A percentile compares a stretch with the other conserved stretches of the same genome.
These are phyloP conservation scores for Saccharomyces hybrid DNA, from an alignment of 1,139 yeast genomes.

Conservation along the genomic window DNA sequence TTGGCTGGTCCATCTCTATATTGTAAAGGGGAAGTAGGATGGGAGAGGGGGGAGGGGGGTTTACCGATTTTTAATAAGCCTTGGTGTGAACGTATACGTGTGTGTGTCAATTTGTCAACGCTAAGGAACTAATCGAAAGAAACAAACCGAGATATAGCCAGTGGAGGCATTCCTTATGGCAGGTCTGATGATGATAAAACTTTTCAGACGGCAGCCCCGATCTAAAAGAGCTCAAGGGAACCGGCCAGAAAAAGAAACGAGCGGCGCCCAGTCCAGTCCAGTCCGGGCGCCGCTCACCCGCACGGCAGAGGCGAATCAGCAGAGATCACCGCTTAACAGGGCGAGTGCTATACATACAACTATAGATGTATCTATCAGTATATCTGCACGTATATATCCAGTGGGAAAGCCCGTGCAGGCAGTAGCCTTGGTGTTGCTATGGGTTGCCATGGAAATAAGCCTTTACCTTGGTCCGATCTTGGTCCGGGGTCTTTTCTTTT, in stretches of 20 bases:
- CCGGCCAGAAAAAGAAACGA: neutral
- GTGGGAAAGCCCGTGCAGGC: too few relatives aligned
- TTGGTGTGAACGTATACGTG: neutral
- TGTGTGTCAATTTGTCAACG: neutral
- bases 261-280: neutral
- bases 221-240: constrained; percentile 1
- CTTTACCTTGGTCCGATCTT: neutral
- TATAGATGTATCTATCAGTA: too few relatives aligned
- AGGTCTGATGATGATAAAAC: neutral
- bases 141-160: neutral
- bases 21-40: neutral
- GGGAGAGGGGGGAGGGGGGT: neutral
- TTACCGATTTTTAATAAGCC: neutral
- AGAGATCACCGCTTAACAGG: neutral
- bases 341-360: too few relatives aligned
- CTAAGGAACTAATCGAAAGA: neutral
- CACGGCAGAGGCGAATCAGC: neutral
- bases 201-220: neutral
- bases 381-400: too few relatives aligned
- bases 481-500: neutral
- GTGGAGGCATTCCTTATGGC: neutral
- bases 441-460: neutral
- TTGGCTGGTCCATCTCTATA: constrained; percentile 12
- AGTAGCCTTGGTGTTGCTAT: too few relatives aligned
- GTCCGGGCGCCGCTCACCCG: neutral